These are phyloP conservation scores for Vitellaria paradoxa DNA, from an alignment of 179 eudicot genomes.

Conservation along the genomic window DNA sequence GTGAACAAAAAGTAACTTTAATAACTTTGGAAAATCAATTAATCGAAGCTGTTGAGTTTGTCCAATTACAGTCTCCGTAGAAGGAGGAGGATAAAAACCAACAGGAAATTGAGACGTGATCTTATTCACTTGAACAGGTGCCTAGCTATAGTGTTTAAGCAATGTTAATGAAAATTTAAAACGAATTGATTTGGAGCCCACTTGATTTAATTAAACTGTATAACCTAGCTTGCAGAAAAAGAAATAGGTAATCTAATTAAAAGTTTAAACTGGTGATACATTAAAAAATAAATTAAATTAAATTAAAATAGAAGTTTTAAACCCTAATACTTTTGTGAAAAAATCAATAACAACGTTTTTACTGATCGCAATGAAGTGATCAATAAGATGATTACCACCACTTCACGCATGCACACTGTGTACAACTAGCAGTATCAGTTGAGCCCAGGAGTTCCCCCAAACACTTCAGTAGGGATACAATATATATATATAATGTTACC, in stretches of 20 bases:
- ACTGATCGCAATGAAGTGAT: neutral
- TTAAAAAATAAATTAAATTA: too few species aligned
- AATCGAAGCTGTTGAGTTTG: neutral
- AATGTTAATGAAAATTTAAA: too few species aligned
- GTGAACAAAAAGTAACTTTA: too few species aligned
- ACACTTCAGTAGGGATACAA: slow-evolving; percentile 15
- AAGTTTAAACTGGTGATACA: neutral
- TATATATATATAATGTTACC: too few species aligned
- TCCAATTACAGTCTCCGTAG: neutral
- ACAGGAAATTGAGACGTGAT: too few species aligned
- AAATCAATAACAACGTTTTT: neutral
- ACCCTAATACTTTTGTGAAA: neutral
- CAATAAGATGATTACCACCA: neutral
- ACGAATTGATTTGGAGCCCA: too few species aligned
- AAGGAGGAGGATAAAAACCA: neutral
- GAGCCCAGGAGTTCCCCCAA: slow-evolving; percentile 22
- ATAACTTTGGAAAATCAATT: neutral
- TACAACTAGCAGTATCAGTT: slow-evolving; percentile 8
- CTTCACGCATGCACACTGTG: neutral
- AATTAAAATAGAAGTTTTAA: too few species aligned
- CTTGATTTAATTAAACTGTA: too few species aligned
- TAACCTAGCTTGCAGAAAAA: too few species aligned
- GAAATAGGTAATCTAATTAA: neutral
- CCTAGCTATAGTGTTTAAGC: too few species aligned
- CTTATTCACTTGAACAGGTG: neutral